Evolutionary conservation across 768 basidiomycete genomes (phyloP), one percentile per base, ranked within the genome.

Genomic region (Rhodocollybia butyracea): DNA sequence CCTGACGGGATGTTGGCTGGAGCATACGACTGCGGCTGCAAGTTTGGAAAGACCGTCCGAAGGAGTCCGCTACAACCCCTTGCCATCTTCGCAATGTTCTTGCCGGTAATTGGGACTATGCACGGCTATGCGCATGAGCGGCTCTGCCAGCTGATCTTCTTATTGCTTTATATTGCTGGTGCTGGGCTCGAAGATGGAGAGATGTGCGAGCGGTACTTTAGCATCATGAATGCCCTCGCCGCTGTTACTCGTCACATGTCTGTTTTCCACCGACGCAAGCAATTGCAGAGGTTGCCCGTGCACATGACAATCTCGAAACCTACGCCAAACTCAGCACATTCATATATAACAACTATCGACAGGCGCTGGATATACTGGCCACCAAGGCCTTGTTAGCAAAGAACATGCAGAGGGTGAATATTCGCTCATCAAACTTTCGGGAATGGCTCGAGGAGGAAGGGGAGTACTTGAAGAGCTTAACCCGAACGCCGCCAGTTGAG

Each of bases 1-100:
- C 11, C 24, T 27, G 11, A n/a, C n/a, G n/a, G n/a, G n/a, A n/a
- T n/a, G n/a, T n/a, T n/a, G n/a, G 46, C 11, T 12, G 15, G 32
- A 11, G 59, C 47, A 5, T 68, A 67, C 32, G 60, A 68, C 46
- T 64, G 65, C 50, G 59, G 58, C 7, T 67, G 64, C 43, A 59
- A 62, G 34, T 64, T 67, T 46, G 19, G 36, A 8, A 63, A 40
- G 12, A 68, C 56, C 7, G 27, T 70, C 12, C 43, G 30, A 4
- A 53, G 55, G 3, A 66, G 64, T 55, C 24, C 54, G 0, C 56
- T 69, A 2, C 15, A 13, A 7, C 15, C 11, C 7, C 32, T 51
- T 3, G 48, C 48, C 8, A 21, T 15, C 8, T 29, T 34, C 32
- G 17, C 32, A 17, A 51, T 17, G 15, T 31, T 51, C 32, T 15